A percentile compares a stretch with the other conserved stretches of the same genome.
These are phyloP conservation scores for Passiflora organensis DNA, from an alignment of 345 rosid genomes.

Conservation along the genomic window DNA sequence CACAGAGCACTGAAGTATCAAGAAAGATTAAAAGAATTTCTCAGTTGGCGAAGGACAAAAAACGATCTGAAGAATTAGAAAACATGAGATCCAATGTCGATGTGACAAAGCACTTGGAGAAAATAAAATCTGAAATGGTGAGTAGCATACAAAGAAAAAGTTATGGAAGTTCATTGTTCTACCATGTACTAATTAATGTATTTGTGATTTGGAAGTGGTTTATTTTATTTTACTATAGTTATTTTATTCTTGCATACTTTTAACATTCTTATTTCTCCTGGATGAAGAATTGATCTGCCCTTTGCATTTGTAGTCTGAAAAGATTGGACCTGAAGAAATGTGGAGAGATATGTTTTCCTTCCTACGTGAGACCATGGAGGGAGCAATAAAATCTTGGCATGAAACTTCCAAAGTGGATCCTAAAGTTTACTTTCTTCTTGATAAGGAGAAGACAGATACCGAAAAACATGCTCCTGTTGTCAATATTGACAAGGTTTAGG, in stretches of 20 bases:
- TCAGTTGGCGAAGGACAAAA: conserved; percentile 71
- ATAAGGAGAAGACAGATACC: conserved; percentile 68
- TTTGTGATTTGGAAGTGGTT: not conserved
- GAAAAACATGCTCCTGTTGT: conserved; percentile 79
- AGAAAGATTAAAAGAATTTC: conserved; percentile 74
- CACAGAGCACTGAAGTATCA: conserved; percentile 80
- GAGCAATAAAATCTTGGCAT: conserved; percentile 78
- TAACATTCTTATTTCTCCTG: not conserved
- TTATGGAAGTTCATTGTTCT: not conserved
- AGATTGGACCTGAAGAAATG: conserved; percentile 54
- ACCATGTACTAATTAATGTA: not conserved
- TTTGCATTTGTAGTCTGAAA: conserved; percentile 50
- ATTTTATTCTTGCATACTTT: not conserved
- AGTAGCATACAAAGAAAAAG: conserved; percentile 6
- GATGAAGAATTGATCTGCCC: not conserved
- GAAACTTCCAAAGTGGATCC: conserved; percentile 76
- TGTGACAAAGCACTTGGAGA: conserved; percentile 62
- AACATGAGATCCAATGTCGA: conserved; percentile 70
- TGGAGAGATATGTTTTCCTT: conserved; percentile 60
- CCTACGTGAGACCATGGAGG: conserved; percentile 70
- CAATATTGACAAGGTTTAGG: conserved; percentile 79
- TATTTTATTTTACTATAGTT: not conserved
- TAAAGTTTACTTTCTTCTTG: conserved; percentile 69
- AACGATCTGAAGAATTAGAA: conserved; percentile 78
- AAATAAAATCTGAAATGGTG: conserved; percentile 68